Percentiles rank a stretch among this genome's conserved stretches.
Evolutionary conservation across 2,329 filamentous ascomycete species (phyloP).

Genomic region (Didymella glomerata): DNA sequence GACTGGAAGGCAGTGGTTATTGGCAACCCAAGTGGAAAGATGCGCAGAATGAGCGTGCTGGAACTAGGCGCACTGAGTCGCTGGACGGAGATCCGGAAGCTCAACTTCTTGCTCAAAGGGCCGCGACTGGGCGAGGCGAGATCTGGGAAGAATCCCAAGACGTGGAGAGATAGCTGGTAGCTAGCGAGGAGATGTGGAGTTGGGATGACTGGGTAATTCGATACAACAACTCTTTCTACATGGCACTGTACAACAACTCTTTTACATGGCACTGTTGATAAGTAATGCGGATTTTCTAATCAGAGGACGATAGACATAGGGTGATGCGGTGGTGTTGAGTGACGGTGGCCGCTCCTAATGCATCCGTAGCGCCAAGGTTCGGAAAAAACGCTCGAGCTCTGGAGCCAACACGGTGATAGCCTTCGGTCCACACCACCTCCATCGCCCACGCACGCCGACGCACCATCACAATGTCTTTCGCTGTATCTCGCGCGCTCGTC

Average conservation of each 20-base stretch:
- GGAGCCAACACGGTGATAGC: slow-evolving; percentile 8
- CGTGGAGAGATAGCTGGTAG: slow-evolving; percentile 20
- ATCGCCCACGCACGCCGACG: slow-evolving; percentile 21
- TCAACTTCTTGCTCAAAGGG: slow-evolving; percentile 53
- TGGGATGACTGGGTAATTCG: not conserved
- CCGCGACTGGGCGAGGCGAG: slow-evolving; percentile 29
- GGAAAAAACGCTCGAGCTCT: slow-evolving; percentile 21
- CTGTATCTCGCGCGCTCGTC: slow-evolving; percentile 56
- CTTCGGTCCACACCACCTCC: slow-evolving; percentile 15
- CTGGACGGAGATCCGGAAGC: slow-evolving; percentile 73
- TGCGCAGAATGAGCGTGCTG: slow-evolving; percentile 73
- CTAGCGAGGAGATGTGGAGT: not conserved
- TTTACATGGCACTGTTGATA: too few relatives aligned
- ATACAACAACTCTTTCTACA: too few relatives aligned
- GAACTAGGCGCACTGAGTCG: slow-evolving; percentile 73
- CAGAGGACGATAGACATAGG: too few relatives aligned
- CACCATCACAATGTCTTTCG: slow-evolving; percentile 56
- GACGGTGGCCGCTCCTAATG: slow-evolving; percentile 5
- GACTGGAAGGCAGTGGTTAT: slow-evolving; percentile 76
- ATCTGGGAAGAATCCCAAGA: slow-evolving; percentile 5
- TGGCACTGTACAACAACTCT: too few relatives aligned
- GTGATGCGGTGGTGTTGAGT: not conserved
- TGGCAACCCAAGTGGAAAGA: slow-evolving; percentile 74
- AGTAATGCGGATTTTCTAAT: too few relatives aligned
- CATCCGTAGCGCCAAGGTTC: slow-evolving; percentile 13